Evolutionary conservation across 208 protist species (phyloP).

Genomic region (Leishmania guyanensis): DNA sequence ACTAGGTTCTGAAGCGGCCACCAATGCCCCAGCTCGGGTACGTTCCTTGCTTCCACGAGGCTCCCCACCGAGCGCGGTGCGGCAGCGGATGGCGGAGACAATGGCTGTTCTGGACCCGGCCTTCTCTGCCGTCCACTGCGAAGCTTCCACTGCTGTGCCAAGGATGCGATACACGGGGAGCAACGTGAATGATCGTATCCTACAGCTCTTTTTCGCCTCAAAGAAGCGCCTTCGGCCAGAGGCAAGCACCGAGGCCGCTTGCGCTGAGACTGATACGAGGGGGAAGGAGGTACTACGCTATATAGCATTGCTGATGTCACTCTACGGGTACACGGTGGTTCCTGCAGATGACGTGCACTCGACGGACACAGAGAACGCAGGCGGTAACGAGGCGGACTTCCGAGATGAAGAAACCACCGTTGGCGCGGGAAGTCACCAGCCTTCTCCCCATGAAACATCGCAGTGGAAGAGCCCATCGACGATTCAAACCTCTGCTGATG

Average conservation of each 20-base stretch:
- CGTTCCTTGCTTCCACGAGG: slow-evolving; percentile 58
- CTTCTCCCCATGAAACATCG: background rate
- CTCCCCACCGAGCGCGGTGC: slow-evolving; percentile 41
- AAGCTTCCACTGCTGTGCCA: background rate
- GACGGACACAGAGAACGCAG: background rate
- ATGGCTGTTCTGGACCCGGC: slow-evolving; percentile 1
- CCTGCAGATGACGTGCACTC: background rate
- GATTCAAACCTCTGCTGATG: background rate
- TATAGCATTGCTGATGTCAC: slow-evolving; percentile 34
- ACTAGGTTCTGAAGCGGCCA: background rate
- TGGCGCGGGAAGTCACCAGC: too few species aligned
- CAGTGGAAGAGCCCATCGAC: background rate
- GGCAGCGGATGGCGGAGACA: slow-evolving; percentile 9
- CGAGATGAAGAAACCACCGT: background rate
- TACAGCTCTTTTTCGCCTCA: slow-evolving; percentile 37
- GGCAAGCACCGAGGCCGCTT: background rate
- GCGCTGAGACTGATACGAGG: background rate
- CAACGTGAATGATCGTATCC: slow-evolving; percentile 37
- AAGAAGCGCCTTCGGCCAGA: slow-evolving; percentile 18
- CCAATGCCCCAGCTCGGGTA: slow-evolving; percentile 5
- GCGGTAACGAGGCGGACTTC: background rate
- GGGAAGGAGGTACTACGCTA: slow-evolving; percentile 18
- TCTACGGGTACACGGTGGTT: slow-evolving; percentile 30
- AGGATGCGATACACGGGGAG: slow-evolving; percentile 29
- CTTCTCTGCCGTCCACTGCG: background rate